These are phyloP conservation scores for Filobasidium uniguttulatum DNA, from an alignment of 1,284 basidiomycete genomes.

Conservation along the genomic window DNA sequence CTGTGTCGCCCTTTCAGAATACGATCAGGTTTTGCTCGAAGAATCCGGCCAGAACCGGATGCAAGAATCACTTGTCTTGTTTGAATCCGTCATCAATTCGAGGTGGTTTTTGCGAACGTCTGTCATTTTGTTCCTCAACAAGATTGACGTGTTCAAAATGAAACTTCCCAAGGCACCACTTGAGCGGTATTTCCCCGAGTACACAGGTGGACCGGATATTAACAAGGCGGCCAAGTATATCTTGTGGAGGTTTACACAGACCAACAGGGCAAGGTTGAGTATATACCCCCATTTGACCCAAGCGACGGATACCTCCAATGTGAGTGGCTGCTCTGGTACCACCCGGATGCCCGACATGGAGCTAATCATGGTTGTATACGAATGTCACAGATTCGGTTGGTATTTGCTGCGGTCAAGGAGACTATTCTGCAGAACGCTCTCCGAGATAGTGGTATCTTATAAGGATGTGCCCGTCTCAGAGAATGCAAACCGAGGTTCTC, in stretches of 20 bases:
- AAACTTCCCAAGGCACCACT: slow-evolving; percentile 79
- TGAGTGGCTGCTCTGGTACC: slow-evolving; percentile 36
- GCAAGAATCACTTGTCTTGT: slow-evolving; percentile 82
- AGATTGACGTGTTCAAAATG: slow-evolving; percentile 89
- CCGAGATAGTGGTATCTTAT: slow-evolving; percentile 35
- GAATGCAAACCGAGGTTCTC: too few relatives aligned
- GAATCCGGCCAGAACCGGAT: slow-evolving; percentile 74
- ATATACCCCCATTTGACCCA: slow-evolving; percentile 75
- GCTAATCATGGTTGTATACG: slow-evolving; percentile 1
- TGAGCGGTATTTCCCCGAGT: slow-evolving; percentile 84
- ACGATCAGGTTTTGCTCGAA: slow-evolving; percentile 76
- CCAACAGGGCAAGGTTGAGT: slow-evolving; percentile 71
- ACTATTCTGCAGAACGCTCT: slow-evolving; percentile 64
- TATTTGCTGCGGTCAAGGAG: slow-evolving; percentile 95
- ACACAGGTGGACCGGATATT: slow-evolving; percentile 82
- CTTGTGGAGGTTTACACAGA: slow-evolving; percentile 91
- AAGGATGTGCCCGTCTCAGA: slow-evolving; percentile 4
- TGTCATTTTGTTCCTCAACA: slow-evolving; percentile 86
- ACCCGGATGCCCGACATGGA: neutral
- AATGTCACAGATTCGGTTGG: slow-evolving; percentile 51
- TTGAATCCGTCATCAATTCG: slow-evolving; percentile 95
- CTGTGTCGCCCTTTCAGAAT: slow-evolving; percentile 84
- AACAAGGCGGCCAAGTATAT: slow-evolving; percentile 98
- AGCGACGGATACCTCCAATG: slow-evolving; percentile 49
- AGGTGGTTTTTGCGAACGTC: slow-evolving; percentile 89